Base-by-base conservation (phyloP, 2,329 filamentous ascomycete species). In the Trichoderma asperellum region DNA sequence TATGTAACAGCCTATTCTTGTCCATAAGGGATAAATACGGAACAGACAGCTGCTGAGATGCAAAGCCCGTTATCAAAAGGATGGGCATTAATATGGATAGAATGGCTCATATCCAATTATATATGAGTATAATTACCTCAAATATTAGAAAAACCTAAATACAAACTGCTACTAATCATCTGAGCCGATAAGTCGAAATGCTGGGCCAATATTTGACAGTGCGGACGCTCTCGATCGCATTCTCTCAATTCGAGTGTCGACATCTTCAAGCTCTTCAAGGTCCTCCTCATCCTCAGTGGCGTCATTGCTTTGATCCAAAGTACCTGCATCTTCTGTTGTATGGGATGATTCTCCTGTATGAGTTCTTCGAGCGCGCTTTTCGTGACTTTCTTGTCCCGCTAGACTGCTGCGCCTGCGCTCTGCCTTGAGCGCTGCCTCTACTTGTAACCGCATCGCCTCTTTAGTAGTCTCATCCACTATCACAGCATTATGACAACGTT, bases 381-480 rank as follows among this genome's bases (percentile, higher is more conserved):
- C 60, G 43, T 27, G 34, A 27, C n/a, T 27, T 59, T 63, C 64
- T 52, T 55, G 43, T 16, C 10, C 27, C 18, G 43, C n/a, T 2
- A 68, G 24, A 2, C 6, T 35, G 16, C 61, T 35, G 4, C 61
- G 68, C 5, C 68, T 68, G 21, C 55, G 70, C 29, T 70, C 70
- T 10, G 37, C 43, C 37, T 68, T 64, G 21, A 70, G 64, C 37
- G 55, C 59, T 24, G 70, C 69, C 40, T 66, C 67, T 32, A 69
- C 58, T 24, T 66, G 69, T 55, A 72, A 14, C 29, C 52, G 47
- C 58, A 71, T 67, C n/a, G 70, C 71, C 61, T 71, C 64, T 29
- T 68, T 59, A 14, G 64, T 47, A 16, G 70, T 62, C n/a, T 72
- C 71, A 16, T 72, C 71, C n/a, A 69, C 47, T 34, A 72, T 43